Evolutionary conservation across 73 alveolate genomes (phyloP).

Genomic region (Stentor roeselii): DNA sequence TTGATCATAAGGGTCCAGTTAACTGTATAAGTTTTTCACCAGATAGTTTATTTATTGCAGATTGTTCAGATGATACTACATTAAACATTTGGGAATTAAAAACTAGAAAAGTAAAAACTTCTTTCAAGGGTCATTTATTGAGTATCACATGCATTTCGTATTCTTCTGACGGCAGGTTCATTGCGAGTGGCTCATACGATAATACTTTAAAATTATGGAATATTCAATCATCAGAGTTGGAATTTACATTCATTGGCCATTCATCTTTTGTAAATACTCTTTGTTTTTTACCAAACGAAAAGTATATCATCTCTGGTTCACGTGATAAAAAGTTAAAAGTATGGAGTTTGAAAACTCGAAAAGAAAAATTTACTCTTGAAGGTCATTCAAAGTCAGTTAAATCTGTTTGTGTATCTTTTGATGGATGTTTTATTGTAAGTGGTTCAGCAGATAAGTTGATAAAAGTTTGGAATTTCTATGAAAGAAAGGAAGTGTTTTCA

Average conservation of each 20-base stretch:
- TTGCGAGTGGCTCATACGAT: conserved; percentile 85
- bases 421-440: conserved; percentile 66
- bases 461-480: conserved; percentile 66
- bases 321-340: conserved; percentile 81
- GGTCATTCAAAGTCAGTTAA: conserved; percentile 87
- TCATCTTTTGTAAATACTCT: conserved; percentile 63
- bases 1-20: no score
- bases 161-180: conserved; percentile 67
- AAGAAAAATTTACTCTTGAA: conserved; percentile 54
- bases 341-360: conserved; percentile 81
- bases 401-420: conserved; percentile 70
- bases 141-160: no score
- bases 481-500: conserved; percentile 61
- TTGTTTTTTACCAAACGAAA: conserved; percentile 80
- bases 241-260: conserved; percentile 76
- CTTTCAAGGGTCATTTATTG: no score
- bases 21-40: no score
- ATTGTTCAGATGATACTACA: no score
- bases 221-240: conserved; percentile 65
- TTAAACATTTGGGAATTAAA: no score
- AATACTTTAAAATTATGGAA: conserved; percentile 82
- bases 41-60: no score
- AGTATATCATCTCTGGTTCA: conserved; percentile 67
- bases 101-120: no score
- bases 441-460: conserved; percentile 85